Evolutionary conservation across 2,329 filamentous ascomycete genomes (phyloP), one percentile per base, ranked within the genome.

Genomic region (Venturia pyrina): DNA sequence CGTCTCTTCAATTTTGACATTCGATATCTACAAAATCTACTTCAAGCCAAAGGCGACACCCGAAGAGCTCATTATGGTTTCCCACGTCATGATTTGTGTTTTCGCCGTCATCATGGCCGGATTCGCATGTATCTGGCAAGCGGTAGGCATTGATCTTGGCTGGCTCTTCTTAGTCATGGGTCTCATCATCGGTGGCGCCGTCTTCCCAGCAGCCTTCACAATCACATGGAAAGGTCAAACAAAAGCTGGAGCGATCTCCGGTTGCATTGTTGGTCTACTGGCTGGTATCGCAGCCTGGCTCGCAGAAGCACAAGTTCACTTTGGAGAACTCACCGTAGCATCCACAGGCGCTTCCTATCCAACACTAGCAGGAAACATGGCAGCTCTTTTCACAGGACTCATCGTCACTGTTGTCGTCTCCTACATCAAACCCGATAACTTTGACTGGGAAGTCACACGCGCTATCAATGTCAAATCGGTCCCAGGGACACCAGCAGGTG

Each of bases 1-100:
- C 0, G 75, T 77, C 1, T 76, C 74, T 7, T 75, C 75, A 7
- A 70, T 79, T 0, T 69, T 77, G 1, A 78, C 77, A 0, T 79
- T 77, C 66, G 77, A 79, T 64, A 73, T 79, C 21, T 79, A 78
- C 73, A 78, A 78, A 67, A 74, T 73, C 0, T 78, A 78, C 68
- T 71, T 78, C 61, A 71, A 75, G 40, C 75, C 76, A 0, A 72
- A 73, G 7, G 75, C 77, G 3, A 71, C 70, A 1, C 74, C 75
- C 0, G 66, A 71, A 19, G 74, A 73, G 50, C 70, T 78, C 7
- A 75, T 79, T n/a, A 75, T 74, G 63, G 72, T 78, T 21, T 76
- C 74, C 5, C 76, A 79, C 68, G 68, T 73, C 41, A 76, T 77
- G 70, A 78, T 78, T 59, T 74, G 76, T 37, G 70, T 75, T 1